These are phyloP conservation scores for Geosmithia morbida DNA, from an alignment of 2,329 filamentous ascomycete species.

Conservation along the genomic window DNA sequence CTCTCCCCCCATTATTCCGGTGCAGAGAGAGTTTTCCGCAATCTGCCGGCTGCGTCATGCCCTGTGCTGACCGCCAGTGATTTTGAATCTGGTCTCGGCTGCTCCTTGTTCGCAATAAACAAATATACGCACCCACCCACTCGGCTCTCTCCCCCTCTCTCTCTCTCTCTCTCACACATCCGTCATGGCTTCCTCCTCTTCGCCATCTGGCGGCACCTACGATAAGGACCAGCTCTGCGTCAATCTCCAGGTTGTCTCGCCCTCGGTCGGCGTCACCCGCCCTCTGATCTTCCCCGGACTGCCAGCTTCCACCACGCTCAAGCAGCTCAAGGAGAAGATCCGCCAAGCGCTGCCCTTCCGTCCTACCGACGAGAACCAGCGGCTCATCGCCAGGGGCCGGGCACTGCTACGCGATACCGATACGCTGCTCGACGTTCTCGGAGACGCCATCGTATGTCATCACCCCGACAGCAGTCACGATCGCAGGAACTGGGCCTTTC, in stretches of 20 bases:
- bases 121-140: background rate
- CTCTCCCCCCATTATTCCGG: constrained; percentile 6
- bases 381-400: constrained; percentile 46
- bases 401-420: constrained; percentile 38
- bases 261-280: constrained; percentile 36
- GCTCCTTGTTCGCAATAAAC: background rate
- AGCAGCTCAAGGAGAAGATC: constrained; percentile 43
- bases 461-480: constrained; percentile 1
- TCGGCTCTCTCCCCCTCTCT: too few relatives aligned
- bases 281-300: constrained; percentile 34
- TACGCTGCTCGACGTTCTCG: constrained; percentile 42
- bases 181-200: constrained; percentile 5
- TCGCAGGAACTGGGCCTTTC: background rate
- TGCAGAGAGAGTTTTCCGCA: constrained; percentile 7
- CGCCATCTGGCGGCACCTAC: background rate
- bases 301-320: constrained; percentile 35
- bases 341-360: constrained; percentile 32
- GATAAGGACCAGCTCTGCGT: constrained; percentile 22
- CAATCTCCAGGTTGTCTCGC: constrained; percentile 44
- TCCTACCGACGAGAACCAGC: constrained; percentile 38
- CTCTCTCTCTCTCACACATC: background rate
- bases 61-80: background rate
- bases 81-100: background rate
- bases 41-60: background rate
- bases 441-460: constrained; percentile 32